These are phyloP conservation scores for Ilyonectria destructans DNA, from an alignment of 2,329 filamentous ascomycete species.

Conservation along the genomic window DNA sequence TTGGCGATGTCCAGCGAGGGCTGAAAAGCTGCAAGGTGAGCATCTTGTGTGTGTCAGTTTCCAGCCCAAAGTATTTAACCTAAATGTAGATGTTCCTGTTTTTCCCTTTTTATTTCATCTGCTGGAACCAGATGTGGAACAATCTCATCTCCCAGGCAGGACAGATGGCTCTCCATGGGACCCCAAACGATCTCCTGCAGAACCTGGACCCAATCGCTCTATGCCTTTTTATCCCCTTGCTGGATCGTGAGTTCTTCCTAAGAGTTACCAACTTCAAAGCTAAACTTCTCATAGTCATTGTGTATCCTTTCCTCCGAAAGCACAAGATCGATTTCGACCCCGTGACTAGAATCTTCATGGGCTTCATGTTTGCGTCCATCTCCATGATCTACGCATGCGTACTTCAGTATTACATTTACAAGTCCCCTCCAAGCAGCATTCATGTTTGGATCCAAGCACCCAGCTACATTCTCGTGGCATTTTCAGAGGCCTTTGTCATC, in stretches of 20 bases:
- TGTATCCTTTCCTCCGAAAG: slow-evolving; percentile 43
- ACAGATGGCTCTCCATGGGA: slow-evolving; percentile 42
- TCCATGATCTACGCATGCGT: slow-evolving; percentile 46
- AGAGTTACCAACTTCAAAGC: not conserved
- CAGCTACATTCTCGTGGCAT: slow-evolving; percentile 28
- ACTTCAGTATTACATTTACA: slow-evolving; percentile 43
- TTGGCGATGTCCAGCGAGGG: slow-evolving; percentile 42
- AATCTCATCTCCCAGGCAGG: slow-evolving; percentile 52
- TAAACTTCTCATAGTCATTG: slow-evolving; percentile 11
- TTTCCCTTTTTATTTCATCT: slow-evolving; percentile 35
- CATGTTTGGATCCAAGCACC: slow-evolving; percentile 35
- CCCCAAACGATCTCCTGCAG: slow-evolving; percentile 50
- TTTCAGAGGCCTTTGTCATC: slow-evolving; percentile 35
- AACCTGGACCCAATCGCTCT: slow-evolving; percentile 50
- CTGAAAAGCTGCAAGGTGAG: slow-evolving; percentile 47
- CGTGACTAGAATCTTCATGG: slow-evolving; percentile 41
- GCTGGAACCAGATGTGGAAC: slow-evolving; percentile 51
- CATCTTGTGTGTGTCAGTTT: not conserved
- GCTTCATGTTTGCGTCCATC: slow-evolving; percentile 43
- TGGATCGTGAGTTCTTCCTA: slow-evolving; percentile 40
- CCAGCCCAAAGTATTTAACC: not conserved
- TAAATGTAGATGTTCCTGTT: slow-evolving; percentile 28
- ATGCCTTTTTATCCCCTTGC: slow-evolving; percentile 49
- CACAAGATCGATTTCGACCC: slow-evolving; percentile 43
- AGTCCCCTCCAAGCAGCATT: slow-evolving; percentile 33